Conservation (phyloP, 2,329 filamentous ascomycete species). For the Cercospora sesami region DNA sequence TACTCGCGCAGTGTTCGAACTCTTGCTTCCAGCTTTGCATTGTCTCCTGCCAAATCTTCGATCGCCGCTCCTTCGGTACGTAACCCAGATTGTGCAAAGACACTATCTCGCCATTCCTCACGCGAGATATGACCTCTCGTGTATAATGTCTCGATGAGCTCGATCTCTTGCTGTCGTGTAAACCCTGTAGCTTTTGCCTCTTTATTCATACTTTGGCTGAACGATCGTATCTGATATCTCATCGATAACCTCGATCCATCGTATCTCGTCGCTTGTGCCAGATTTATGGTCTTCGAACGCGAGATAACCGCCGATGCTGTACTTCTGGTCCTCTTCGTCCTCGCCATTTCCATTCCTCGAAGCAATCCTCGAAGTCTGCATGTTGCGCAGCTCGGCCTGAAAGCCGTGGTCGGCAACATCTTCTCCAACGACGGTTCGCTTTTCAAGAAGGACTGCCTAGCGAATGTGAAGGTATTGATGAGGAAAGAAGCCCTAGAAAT, state of each 20-base stretch:
- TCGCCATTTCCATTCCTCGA: constrained; percentile 18
- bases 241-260: not conserved
- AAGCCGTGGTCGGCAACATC: constrained; percentile 3
- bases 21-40: constrained; percentile 17
- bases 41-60: constrained; percentile 8
- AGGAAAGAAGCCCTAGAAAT: not conserved
- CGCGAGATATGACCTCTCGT: constrained; percentile 22
- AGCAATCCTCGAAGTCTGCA: constrained; percentile 21
- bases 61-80: constrained; percentile 7
- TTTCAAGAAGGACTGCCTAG: not conserved
- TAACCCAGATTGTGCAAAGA: constrained; percentile 22
- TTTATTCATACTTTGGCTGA: not conserved
- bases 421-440: not conserved
- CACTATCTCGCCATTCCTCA: constrained; percentile 27
- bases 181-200: constrained; percentile 8
- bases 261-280: not conserved
- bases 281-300: not conserved
- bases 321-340: constrained; percentile 4
- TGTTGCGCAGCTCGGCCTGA: constrained; percentile 15
- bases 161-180: constrained; percentile 23
- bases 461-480: not conserved
- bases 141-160: constrained; percentile 24
- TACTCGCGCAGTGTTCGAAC: constrained; percentile 24
- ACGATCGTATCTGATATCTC: not conserved
- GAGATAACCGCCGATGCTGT: not conserved